Percentiles rank a stretch among this genome's conserved stretches.
Conservation (phyloP, 495 filamentous ascomycete species). For the Penicillium psychrofluorescens region DNA sequence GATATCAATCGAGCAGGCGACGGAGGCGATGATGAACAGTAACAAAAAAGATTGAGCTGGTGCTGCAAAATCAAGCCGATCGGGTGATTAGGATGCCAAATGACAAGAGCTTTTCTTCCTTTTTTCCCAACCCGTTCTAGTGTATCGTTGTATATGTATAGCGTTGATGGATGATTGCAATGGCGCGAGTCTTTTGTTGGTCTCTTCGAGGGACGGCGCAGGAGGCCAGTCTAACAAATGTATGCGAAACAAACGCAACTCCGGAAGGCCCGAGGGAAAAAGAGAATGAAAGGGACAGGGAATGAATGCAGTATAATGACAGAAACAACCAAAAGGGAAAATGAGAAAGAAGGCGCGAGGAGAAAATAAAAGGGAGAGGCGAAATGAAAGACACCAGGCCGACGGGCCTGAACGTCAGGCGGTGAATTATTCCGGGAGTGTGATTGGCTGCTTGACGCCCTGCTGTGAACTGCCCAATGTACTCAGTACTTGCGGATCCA, state of each 20-base stretch:
- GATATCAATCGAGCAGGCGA: background rate
- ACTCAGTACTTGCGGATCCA: background rate
- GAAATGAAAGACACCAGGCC: conserved; percentile 8
- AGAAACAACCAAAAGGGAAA: conserved; percentile 7
- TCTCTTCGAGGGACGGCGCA: background rate
- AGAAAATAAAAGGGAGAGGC: conserved; percentile 27
- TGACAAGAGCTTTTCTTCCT: too few relatives aligned
- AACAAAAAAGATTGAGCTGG: conserved; percentile 2
- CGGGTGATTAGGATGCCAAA: too few relatives aligned
- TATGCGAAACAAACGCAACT: conserved; percentile 5
- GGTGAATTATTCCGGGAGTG: conserved; percentile 13
- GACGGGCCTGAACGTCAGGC: conserved; percentile 17
- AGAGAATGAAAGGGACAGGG: background rate
- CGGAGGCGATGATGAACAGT: background rate
- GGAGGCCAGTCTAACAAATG: conserved; percentile 4
- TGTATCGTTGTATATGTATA: background rate
- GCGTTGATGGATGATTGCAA: background rate
- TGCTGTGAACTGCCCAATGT: background rate
- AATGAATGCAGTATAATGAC: conserved; percentile 4
- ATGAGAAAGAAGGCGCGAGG: conserved; percentile 12
- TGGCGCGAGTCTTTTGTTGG: background rate
- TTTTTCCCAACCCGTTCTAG: conserved; percentile 4
- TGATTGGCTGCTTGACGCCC: conserved; percentile 7
- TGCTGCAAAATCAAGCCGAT: too few relatives aligned
- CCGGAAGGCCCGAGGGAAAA: conserved; percentile 2